Evolutionary conservation across 2,329 filamentous ascomycete species (phyloP).

Genomic region (Fusarium caatingaense): DNA sequence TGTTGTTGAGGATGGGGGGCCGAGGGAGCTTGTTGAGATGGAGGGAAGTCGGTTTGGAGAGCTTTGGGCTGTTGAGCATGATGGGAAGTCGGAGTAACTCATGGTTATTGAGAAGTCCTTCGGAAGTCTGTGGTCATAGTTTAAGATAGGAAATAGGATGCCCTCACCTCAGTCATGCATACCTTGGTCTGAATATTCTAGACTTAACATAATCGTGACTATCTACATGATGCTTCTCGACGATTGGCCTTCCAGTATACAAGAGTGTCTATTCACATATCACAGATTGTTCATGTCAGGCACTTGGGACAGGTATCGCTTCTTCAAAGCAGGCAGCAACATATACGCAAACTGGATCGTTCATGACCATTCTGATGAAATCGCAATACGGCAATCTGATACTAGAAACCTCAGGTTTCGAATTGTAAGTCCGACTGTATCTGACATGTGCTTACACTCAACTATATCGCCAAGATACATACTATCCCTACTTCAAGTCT

Average conservation of each 20-base stretch:
- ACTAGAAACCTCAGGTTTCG: background rate
- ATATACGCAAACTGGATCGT: background rate
- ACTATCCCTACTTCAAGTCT: background rate
- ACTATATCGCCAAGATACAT: background rate
- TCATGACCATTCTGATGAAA: background rate
- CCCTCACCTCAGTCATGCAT: no score
- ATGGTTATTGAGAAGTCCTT: no score
- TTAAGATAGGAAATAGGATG: background rate
- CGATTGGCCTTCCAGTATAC: no score
- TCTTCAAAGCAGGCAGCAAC: background rate
- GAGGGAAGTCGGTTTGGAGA: slow-evolving; percentile 48
- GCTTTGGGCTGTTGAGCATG: slow-evolving; percentile 47
- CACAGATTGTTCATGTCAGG: no score
- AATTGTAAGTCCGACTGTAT: background rate
- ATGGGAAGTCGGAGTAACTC: slow-evolving; percentile 4
- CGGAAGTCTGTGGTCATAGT: no score
- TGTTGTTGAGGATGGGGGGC: slow-evolving; percentile 55
- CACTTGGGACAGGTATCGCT: no score
- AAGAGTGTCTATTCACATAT: no score
- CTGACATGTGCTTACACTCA: background rate
- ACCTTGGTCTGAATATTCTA: no score
- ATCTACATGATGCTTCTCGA: no score
- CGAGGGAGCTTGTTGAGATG: slow-evolving; percentile 40
- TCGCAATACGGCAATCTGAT: background rate
- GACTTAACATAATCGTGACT: no score